Percentiles rank a stretch among this genome's conserved stretches.
These are phyloP conservation scores for Cystobasidiaceae sp. DNA, from an alignment of 1,284 basidiomycete genomes.

Conservation along the genomic window DNA sequence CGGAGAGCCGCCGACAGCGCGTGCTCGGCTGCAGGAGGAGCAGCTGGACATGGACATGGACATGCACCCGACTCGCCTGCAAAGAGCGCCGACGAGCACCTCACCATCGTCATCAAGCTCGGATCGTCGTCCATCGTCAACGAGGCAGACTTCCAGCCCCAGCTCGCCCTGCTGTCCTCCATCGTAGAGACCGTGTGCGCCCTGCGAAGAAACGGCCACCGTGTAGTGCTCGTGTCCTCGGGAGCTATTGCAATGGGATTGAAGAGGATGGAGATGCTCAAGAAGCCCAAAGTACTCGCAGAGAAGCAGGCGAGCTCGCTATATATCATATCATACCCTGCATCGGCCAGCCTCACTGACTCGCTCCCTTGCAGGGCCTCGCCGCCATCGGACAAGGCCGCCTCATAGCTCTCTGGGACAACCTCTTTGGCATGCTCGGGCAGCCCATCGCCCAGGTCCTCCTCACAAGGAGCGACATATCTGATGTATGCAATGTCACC, in stretches of 20 bases:
- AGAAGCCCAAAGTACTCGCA: constrained; percentile 73
- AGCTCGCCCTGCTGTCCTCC: constrained; percentile 82
- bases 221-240: constrained; percentile 90
- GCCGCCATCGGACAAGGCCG: constrained; percentile 95
- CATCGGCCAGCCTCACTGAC: not conserved
- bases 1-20: not conserved
- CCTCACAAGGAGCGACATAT: constrained; percentile 89
- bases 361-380: constrained; percentile 59
- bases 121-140: constrained; percentile 93
- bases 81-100: not conserved
- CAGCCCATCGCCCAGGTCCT: constrained; percentile 95
- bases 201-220: constrained; percentile 75
- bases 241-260: constrained; percentile 94
- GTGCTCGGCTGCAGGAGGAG: not conserved
- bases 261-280: constrained; percentile 79
- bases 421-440: constrained; percentile 84
- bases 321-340: no score
- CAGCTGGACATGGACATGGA: not conserved
- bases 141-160: constrained; percentile 72
- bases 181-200: constrained; percentile 85
- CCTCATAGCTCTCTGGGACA: constrained; percentile 94
- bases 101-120: constrained; percentile 83
- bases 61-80: not conserved
- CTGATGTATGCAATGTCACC: constrained; percentile 63
- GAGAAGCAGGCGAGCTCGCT: constrained; percentile 71